phyloP scores from a whole-genome alignment of 306 rosid genomes.

The Cyamopsis tetragonoloba region DNA sequence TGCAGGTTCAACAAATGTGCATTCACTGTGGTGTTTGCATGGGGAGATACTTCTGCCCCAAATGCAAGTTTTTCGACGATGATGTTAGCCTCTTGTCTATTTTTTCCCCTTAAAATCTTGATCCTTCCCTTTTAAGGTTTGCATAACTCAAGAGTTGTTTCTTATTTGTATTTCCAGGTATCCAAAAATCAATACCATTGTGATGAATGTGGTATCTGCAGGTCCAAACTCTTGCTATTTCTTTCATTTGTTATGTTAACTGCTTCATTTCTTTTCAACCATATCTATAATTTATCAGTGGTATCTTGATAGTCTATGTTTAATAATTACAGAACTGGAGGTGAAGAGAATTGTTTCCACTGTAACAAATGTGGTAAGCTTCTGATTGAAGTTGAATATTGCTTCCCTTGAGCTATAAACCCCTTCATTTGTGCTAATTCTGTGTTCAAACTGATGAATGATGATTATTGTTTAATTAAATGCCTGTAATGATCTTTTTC shows the following conservation, averaged over 20 bases:
- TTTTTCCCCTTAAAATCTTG: background rate
- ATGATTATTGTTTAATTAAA: constrained; percentile 1
- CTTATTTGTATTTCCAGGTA: constrained; percentile 21
- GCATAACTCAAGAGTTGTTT: background rate
- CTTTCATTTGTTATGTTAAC: background rate
- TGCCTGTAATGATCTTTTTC: background rate
- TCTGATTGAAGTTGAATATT: background rate
- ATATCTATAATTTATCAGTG: background rate
- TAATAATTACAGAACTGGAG: constrained; percentile 50
- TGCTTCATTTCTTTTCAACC: background rate
- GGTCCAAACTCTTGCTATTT: constrained; percentile 19
- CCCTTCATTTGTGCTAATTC: background rate
- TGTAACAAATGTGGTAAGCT: constrained; percentile 63
- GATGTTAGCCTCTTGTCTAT: constrained; percentile 46
- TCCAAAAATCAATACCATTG: constrained; percentile 73
- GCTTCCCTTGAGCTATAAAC: background rate
- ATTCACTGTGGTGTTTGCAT: constrained; percentile 69
- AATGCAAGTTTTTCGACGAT: constrained; percentile 73
- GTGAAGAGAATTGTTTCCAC: constrained; percentile 66
- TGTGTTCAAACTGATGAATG: background rate
- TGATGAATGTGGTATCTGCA: constrained; percentile 82
- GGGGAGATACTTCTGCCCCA: constrained; percentile 74
- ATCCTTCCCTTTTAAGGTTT: background rate
- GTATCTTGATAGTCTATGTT: background rate
- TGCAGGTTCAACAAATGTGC: constrained; percentile 77